Evolutionary conservation across 2,329 filamentous ascomycete species (phyloP).

Genomic region (Fusarium praegraminearum): DNA sequence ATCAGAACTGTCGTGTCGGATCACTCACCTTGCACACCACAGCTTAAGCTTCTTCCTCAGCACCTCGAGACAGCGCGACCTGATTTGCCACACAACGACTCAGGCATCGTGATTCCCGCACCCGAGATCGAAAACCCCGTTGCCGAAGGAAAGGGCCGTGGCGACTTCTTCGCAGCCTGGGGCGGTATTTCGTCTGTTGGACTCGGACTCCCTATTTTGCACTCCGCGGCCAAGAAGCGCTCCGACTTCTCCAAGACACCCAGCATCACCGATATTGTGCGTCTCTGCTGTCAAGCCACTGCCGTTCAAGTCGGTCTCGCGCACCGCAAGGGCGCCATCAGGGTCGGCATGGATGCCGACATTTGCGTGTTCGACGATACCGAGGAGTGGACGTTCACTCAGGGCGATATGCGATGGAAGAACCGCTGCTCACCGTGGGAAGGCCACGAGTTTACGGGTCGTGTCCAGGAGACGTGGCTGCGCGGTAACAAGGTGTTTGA

Average conservation of each 20-base stretch:
- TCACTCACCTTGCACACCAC: constrained; percentile 95
- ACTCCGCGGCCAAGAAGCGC: constrained; percentile 78
- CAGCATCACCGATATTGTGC: constrained; percentile 81
- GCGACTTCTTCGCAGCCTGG: constrained; percentile 97
- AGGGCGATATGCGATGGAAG: constrained; percentile 90
- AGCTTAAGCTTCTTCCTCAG: constrained; percentile 87
- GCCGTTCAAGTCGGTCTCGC: constrained; percentile 88
- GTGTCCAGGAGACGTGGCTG: constrained; percentile 88
- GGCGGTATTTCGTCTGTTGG: constrained; percentile 96
- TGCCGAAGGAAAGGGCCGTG: constrained; percentile 59
- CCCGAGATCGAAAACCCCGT: constrained; percentile 49
- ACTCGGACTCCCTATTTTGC: constrained; percentile 89
- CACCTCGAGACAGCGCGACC: constrained; percentile 61
- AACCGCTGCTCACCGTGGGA: constrained; percentile 95
- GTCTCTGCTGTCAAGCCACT: constrained; percentile 87
- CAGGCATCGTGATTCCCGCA: constrained; percentile 63
- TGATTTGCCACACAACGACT: constrained; percentile 63
- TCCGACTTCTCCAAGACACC: constrained; percentile 61
- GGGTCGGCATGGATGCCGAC: constrained; percentile 87
- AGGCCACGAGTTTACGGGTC: constrained; percentile 79
- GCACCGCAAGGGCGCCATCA: constrained; percentile 80
- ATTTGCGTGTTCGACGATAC: constrained; percentile 91
- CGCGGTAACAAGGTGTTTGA: constrained; percentile 81
- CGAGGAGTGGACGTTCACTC: constrained; percentile 79
- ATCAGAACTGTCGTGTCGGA: constrained; percentile 94